phyloP scores from a whole-genome alignment of 2,329 filamentous ascomycete species.

The Penicillium concentricum region DNA sequence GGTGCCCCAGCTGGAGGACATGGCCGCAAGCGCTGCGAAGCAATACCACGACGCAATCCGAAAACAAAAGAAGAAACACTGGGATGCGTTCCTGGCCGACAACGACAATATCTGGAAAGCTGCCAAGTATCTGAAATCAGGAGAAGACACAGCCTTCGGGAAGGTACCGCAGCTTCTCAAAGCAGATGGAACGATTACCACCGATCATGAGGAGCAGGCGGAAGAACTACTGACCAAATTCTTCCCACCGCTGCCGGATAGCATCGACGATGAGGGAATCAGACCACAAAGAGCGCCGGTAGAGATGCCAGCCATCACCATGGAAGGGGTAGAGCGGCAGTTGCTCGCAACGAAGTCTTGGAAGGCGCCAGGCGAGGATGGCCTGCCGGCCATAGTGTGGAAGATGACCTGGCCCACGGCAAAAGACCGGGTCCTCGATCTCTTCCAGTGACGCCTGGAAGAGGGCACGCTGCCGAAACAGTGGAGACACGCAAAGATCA shows the following conservation, averaged over 20 bases:
- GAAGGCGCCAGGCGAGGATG: constrained; percentile 1
- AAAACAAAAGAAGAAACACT: constrained; percentile 28
- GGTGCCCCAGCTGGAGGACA: constrained; percentile 29
- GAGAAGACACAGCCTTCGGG: constrained; percentile 14
- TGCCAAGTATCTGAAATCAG: constrained; percentile 23
- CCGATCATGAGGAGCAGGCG: constrained; percentile 5
- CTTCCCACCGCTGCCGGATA: constrained; percentile 15
- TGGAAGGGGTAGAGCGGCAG: constrained; percentile 23
- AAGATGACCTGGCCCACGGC: constrained; percentile 24
- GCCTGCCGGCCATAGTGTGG: constrained; percentile 23
- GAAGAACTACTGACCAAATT: constrained; percentile 8
- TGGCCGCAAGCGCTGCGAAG: constrained; percentile 12
- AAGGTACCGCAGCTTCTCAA: constrained; percentile 17
- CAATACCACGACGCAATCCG: constrained; percentile 19
- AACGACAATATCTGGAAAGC: constrained; percentile 30
- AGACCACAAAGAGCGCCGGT: constrained; percentile 12
- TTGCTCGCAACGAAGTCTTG: constrained; percentile 5
- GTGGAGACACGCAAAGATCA: constrained; percentile 18
- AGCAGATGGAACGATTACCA: constrained; percentile 13
- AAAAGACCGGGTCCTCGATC: constrained; percentile 16
- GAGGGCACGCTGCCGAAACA: constrained; percentile 13
- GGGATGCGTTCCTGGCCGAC: constrained; percentile 23
- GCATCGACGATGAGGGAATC: constrained; percentile 14
- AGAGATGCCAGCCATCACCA: constrained; percentile 12
- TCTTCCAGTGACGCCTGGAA: constrained; percentile 22